A percentile compares a stretch with the other conserved stretches of the same genome.
phyloP scores from a whole-genome alignment of 1,284 basidiomycete genomes.

The Naganishia liquefaciens region DNA sequence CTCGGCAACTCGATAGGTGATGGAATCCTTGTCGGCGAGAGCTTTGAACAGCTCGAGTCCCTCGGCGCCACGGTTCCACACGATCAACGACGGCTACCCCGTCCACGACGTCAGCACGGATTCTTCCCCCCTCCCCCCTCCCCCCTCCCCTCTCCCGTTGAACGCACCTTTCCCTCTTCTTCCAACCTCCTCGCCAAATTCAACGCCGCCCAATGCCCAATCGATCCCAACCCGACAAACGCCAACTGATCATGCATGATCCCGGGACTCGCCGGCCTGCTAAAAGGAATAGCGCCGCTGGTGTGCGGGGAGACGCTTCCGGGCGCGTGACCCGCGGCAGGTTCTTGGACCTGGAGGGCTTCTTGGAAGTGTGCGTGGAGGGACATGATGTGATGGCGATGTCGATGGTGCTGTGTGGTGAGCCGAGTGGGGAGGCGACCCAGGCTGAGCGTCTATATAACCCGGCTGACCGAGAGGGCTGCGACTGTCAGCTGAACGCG shows the following conservation, averaged over 20 bases:
- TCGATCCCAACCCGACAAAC: constrained; percentile 53
- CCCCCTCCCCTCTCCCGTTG: neutral
- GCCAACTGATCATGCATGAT: constrained; percentile 49
- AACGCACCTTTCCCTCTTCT: constrained; percentile 35
- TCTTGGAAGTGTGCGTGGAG: constrained; percentile 39
- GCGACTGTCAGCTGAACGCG: constrained; percentile 1
- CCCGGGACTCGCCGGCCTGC: constrained; percentile 47
- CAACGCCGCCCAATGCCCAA: constrained; percentile 46
- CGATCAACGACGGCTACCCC: constrained; percentile 47
- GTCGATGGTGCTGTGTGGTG: too few relatives aligned
- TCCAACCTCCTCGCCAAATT: constrained; percentile 48
- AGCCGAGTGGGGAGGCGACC: too few relatives aligned
- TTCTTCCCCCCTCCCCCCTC: too few relatives aligned
- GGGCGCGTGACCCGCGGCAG: constrained; percentile 37
- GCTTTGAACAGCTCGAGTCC: constrained; percentile 45
- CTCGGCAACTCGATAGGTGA: constrained; percentile 43
- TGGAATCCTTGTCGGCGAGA: constrained; percentile 43
- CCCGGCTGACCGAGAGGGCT: neutral
- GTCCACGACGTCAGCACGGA: neutral
- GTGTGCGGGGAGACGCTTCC: constrained; percentile 9
- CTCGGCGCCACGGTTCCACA: constrained; percentile 51
- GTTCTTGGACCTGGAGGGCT: constrained; percentile 28
- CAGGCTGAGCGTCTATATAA: too few relatives aligned
- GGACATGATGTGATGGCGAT: constrained; percentile 8
- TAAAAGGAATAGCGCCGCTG: constrained; percentile 48